A percentile compares a stretch with the other conserved stretches of the same genome.
phyloP scores from a whole-genome alignment of 495 filamentous ascomycete genomes.

The Hypomontagnella submonticulosa region DNA sequence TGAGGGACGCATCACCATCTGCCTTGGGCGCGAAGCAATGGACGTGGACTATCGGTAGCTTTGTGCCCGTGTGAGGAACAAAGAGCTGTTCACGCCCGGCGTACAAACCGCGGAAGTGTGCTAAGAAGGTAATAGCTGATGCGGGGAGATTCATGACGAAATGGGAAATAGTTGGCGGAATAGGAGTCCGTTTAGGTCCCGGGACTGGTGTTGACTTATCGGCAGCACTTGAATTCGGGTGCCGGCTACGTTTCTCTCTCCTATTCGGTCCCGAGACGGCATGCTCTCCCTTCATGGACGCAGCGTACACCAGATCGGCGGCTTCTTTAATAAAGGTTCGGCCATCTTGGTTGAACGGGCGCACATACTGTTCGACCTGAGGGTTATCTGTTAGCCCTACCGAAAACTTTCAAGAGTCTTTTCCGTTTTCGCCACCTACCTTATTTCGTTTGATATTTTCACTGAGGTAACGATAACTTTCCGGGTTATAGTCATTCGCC shows the following conservation, averaged over 20 bases:
- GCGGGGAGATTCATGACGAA: conserved; percentile 98
- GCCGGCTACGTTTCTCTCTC: conserved; percentile 41
- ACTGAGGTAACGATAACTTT: conserved; percentile 76
- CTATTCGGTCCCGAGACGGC: conserved; percentile 56
- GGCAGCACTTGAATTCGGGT: conserved; percentile 42
- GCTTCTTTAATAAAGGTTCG: conserved; percentile 79
- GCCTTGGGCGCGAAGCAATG: conserved; percentile 87
- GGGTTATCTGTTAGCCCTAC: conserved; percentile 17
- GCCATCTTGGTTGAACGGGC: conserved; percentile 82
- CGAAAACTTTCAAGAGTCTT: neutral
- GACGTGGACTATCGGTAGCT: conserved; percentile 86
- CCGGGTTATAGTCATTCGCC: conserved; percentile 97
- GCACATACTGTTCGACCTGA: conserved; percentile 78
- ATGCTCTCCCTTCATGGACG: conserved; percentile 59
- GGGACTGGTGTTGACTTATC: conserved; percentile 43
- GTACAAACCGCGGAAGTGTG: conserved; percentile 87
- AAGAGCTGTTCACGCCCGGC: conserved; percentile 73
- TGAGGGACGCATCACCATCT: conserved; percentile 66
- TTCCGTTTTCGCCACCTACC: conserved; percentile 53
- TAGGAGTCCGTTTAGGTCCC: conserved; percentile 58
- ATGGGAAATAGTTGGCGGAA: conserved; percentile 80
- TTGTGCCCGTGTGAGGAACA: conserved; percentile 62
- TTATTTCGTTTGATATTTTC: conserved; percentile 82
- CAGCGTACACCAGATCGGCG: conserved; percentile 68
- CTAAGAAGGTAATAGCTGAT: conserved; percentile 83